Base-by-base conservation (phyloP, 805 yeast genomes). In the Lipomyces spencermartinsiae region DNA sequence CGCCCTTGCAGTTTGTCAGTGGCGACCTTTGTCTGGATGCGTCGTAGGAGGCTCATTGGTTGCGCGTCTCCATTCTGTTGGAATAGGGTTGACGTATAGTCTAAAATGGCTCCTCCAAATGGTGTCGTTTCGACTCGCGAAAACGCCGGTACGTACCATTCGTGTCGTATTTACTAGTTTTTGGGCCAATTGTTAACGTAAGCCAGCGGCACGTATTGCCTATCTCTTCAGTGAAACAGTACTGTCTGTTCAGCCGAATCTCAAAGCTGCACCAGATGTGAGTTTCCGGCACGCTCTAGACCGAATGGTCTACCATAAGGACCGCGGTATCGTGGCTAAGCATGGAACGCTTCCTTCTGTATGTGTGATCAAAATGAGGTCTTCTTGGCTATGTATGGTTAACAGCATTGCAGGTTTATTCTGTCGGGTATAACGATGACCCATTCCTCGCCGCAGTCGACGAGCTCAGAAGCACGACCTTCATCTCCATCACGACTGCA, bases 401-500 rank as follows among this genome's bases (percentile, higher is more conserved):
- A 51, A 51, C 33, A 51, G n/a, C 6, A 51, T 19, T 51, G 56
- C 55, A 60, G 72, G 66, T 69, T 58, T 61, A 62, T 35, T 54
- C 64, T 2, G 76, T 86, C 65, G 71, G 83, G 43, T 82, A 80
- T 35, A 74, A 83, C 62, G 85, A 86, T 74, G 92, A 88, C 77
- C 87, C 90, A 5, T 84, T 86, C 67, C 75, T 81, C 10, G 74
- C 79, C 59, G 80, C 86, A 10, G 79, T 81, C 59, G 82, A 80
- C 49, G 75, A 75, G 59, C 72, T 79, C 54, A 64, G 68, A 10
- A 63, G 68, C 4, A 75, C 72, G 1, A 74, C 75, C 25, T 65
- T 80, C 35, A 76, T 83, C 16, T 78, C 90, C 2, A 81, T 91
- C 31, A 79, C 85, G 62, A 80, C 90, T 1, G 81, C 83, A 65